These are phyloP conservation scores for Phoma sp. DNA, from an alignment of 2,329 filamentous ascomycete species.

Conservation along the genomic window DNA sequence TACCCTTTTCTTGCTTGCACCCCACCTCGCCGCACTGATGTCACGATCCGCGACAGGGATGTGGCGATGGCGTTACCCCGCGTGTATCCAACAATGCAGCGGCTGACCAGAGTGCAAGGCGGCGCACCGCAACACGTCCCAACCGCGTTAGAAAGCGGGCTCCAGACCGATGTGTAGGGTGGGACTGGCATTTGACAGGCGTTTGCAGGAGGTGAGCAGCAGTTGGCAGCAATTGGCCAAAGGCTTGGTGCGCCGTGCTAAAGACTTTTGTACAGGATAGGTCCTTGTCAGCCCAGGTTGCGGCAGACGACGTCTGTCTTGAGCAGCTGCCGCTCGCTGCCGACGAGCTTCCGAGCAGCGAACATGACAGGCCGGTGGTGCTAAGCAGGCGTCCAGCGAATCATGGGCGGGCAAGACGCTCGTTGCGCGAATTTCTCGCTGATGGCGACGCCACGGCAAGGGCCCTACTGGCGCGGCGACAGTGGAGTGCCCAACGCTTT, in stretches of 20 bases:
- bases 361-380: not conserved
- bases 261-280: not conserved
- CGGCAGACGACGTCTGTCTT: not conserved
- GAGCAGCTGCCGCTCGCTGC: slow-evolving; percentile 9
- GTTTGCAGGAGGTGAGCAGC: slow-evolving; percentile 3
- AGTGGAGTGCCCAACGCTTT: slow-evolving; percentile 1
- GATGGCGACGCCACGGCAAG: slow-evolving; percentile 11
- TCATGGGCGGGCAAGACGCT: not conserved
- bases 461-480: not conserved
- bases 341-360: not conserved
- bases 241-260: slow-evolving; percentile 5
- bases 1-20: not conserved
- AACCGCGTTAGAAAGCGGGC: not conserved
- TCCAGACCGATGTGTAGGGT: not conserved
- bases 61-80: slow-evolving; percentile 11
- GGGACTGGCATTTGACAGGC: slow-evolving; percentile 6
- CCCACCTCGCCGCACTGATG: slow-evolving; percentile 2
- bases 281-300: not conserved
- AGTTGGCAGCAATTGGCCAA: not conserved
- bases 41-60: slow-evolving; percentile 15
- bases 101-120: not conserved
- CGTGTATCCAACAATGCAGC: slow-evolving; percentile 2
- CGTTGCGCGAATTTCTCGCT: slow-evolving; percentile 23
- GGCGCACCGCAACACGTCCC: not conserved
- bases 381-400: slow-evolving; percentile 5